Evolutionary conservation across 2,329 filamentous ascomycete genomes (phyloP).

Genomic region (Ceratocystis alfenasii): DNA sequence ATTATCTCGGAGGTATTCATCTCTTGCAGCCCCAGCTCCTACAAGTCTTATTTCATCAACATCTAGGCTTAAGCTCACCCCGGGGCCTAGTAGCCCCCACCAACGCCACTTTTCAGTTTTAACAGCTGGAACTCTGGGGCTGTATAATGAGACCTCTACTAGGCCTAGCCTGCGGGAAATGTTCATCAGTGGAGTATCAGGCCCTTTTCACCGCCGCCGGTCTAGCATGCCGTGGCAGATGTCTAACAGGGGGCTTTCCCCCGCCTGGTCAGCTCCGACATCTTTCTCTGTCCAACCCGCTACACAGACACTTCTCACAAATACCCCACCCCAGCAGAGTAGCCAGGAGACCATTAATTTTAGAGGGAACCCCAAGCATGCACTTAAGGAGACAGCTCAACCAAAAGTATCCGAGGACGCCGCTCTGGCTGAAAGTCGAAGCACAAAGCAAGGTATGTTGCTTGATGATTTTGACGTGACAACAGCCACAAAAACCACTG

Average conservation of each 20-base stretch:
- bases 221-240: constrained; percentile 18
- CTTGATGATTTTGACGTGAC: background rate
- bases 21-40: background rate
- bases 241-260: background rate
- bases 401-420: background rate
- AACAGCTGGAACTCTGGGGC: constrained; percentile 24
- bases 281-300: background rate
- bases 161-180: constrained; percentile 11
- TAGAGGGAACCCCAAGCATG: background rate
- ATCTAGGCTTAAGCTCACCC: background rate
- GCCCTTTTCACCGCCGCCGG: constrained; percentile 10
- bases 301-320: background rate
- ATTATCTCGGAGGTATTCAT: background rate
- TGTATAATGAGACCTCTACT: constrained; percentile 22
- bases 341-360: background rate
- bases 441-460: constrained; percentile 12
- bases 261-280: background rate
- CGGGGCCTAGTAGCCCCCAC: constrained; percentile 14
- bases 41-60: background rate
- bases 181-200: constrained; percentile 15
- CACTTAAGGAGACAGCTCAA: background rate
- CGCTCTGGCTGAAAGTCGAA: background rate
- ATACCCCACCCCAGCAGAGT: background rate
- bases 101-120: constrained; percentile 24
- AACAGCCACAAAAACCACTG: background rate